Evolutionary conservation across 352 stramenopile genomes (phyloP).

Genomic region (Globisporangium barbulae): DNA sequence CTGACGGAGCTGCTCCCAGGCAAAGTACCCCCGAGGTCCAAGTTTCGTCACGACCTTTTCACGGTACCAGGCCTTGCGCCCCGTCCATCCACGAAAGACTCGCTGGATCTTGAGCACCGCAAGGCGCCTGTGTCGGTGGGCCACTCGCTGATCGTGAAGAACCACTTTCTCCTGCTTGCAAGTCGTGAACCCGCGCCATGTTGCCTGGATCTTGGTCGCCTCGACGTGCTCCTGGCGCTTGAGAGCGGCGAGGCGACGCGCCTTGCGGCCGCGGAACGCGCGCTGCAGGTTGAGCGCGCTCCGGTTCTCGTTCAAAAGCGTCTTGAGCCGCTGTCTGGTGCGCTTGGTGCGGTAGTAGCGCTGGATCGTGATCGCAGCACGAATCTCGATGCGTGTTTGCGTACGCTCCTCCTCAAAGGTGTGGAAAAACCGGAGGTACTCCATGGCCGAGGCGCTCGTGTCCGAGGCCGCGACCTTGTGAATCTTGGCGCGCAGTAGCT

Average conservation of each 20-base stretch:
- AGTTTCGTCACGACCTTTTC: constrained; percentile 43
- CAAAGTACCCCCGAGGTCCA: constrained; percentile 55
- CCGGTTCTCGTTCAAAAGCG: constrained; percentile 57
- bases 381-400: constrained; percentile 42
- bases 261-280: constrained; percentile 55
- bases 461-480: constrained; percentile 41
- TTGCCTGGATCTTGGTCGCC: constrained; percentile 51
- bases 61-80: constrained; percentile 34
- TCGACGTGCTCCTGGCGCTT: constrained; percentile 33
- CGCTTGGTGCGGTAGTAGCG: constrained; percentile 49
- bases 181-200: constrained; percentile 33
- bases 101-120: constrained; percentile 49
- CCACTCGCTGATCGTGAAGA: constrained; percentile 18
- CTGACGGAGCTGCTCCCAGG: constrained; percentile 45
- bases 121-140: constrained; percentile 22
- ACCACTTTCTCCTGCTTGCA: constrained; percentile 31
- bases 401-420: constrained; percentile 62
- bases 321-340: constrained; percentile 37
- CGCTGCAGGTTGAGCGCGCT: constrained; percentile 58
- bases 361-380: constrained; percentile 57
- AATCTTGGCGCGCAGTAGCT: constrained; percentile 53
- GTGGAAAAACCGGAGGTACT: constrained; percentile 73
- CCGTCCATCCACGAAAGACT: constrained; percentile 47
- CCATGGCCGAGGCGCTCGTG: constrained; percentile 44
- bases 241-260: constrained; percentile 28